Base-by-base conservation (phyloP, 2,329 filamentous ascomycete genomes). In the Massarina eburnea region DNA sequence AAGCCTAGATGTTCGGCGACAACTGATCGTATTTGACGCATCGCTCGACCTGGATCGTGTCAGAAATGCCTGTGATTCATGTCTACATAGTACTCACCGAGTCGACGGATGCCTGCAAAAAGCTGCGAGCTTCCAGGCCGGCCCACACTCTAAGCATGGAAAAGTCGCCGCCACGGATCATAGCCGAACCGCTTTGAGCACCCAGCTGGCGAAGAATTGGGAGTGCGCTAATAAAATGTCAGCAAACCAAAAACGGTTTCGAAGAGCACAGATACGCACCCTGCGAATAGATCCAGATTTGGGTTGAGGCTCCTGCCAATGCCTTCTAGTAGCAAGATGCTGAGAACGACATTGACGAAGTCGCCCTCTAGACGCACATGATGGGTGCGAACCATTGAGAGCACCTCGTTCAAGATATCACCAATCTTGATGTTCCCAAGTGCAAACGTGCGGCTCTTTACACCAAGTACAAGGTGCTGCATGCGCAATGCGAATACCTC, bases 301-400 rank as follows among this genome's bases (percentile, higher is more conserved):
- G 94, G 92, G 67, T 97, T 86, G 14, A 99, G 73, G 48, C 80
- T 89, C 50, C 94, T 81, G 0, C 94, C 94, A 61, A 97, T 99
- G 6, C 94, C 94, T 68, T 99, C 94, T 1, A 99, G 78, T 2
- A 99, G 78, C 26, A 99, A 75, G 42, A 97, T 96, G 48, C 90
- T 95, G 47, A 99, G 86, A 22, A 99, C 92, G 4, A 99, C 94
- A 64, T 99, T 99, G 66, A 99, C 91, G 66, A 97, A 99, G 68
- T 99, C 94, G 8, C 94, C 94, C 71, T 99, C 94, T 40, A 99
- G 80, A 8, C 94, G 81, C 3, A 99, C 94, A 65, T 99, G 94
- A 67, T 99, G 94, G 8, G 78, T 76, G 44, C 94, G 83, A 22
- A 99, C 94, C 91, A 99, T 96, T 48, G 80, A 80, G 35, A 99